Evolutionary conservation across 768 basidiomycete genomes (phyloP).

Genomic region (Hortiboletus flavorubellus): DNA sequence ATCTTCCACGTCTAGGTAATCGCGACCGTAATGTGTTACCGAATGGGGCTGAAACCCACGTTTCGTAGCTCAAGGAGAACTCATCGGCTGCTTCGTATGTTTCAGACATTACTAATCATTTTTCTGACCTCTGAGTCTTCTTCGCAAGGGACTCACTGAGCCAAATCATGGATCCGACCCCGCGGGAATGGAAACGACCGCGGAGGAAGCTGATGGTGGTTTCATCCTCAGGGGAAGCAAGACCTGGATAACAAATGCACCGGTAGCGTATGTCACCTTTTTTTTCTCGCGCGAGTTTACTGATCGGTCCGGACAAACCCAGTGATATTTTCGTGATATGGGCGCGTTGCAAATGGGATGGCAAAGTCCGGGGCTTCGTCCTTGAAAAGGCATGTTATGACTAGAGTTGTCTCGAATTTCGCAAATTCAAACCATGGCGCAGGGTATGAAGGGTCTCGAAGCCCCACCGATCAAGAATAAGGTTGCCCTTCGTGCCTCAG

Average conservation of each 20-base stretch:
- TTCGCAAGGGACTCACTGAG: constrained; percentile 81
- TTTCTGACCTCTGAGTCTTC: not conserved
- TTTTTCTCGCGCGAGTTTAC: not conserved
- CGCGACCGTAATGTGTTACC: not conserved
- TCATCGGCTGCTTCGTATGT: constrained; percentile 90
- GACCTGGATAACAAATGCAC: constrained; percentile 97
- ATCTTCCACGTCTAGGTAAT: constrained; percentile 77
- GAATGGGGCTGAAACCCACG: constrained; percentile 4
- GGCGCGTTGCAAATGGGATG: constrained; percentile 95
- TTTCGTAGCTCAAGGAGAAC: constrained; percentile 69
- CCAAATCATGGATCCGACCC: constrained; percentile 98
- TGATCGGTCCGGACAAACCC: constrained; percentile 7
- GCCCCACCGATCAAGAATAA: constrained; percentile 93
- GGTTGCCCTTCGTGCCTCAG: constrained; percentile 79
- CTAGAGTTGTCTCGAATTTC: not conserved
- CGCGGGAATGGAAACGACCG: constrained; percentile 94
- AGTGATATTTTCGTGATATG: constrained; percentile 91
- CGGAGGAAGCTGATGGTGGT: constrained; percentile 80
- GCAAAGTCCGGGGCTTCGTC: constrained; percentile 84
- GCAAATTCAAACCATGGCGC: not conserved
- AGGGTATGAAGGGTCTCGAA: constrained; percentile 80
- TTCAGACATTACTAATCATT: not conserved
- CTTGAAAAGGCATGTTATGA: constrained; percentile 68
- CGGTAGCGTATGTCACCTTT: constrained; percentile 64
- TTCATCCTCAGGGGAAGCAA: constrained; percentile 88